Base-by-base conservation (phyloP, 1,284 basidiomycete species). In the Thecaphora thlaspeos region DNA sequence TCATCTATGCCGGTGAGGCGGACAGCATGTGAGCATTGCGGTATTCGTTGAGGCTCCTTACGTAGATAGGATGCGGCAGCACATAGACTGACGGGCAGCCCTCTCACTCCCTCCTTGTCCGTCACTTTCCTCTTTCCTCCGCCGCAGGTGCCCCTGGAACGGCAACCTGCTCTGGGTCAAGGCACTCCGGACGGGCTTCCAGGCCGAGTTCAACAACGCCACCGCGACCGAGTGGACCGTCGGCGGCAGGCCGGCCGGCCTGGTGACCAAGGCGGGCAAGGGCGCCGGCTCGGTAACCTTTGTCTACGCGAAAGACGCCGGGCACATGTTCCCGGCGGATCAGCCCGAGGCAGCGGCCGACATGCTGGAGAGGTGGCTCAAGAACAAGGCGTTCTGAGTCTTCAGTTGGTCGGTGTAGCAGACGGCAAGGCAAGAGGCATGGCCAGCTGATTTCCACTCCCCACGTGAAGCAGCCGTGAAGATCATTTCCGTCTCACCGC, bases 1-100 rank as follows among this genome's bases (percentile, higher is more conserved):
- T 92, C 37, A 86, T 91, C 34, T 92, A 91, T 71, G 88, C 89
- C 50, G 90, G 89, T 22, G 87, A 88, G 70, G 86, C 88, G 82
- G 91, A 92, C 78, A 86, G 87, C 81, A 87, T 79, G 69, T 77
- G 26, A 28, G 26, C 11, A 28, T n/a, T n/a, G n/a, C n/a, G n/a
- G n/a, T n/a, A n/a, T n/a, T n/a, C n/a, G n/a, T n/a, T n/a, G n/a
- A n/a, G n/a, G n/a, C n/a, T n/a, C n/a, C n/a, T n/a, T n/a, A n/a
- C n/a, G n/a, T n/a, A n/a, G n/a, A n/a, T n/a, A n/a, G n/a, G n/a
- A n/a, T n/a, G n/a, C n/a, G n/a, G n/a, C n/a, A n/a, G n/a, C n/a
- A n/a, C n/a, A n/a, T n/a, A n/a, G n/a, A n/a, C n/a, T n/a, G n/a
- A n/a, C n/a, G n/a, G n/a, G n/a, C n/a, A n/a, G n/a, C n/a, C 26